These are phyloP conservation scores for Terana coerulea DNA, from an alignment of 768 basidiomycete species.

Conservation along the genomic window DNA sequence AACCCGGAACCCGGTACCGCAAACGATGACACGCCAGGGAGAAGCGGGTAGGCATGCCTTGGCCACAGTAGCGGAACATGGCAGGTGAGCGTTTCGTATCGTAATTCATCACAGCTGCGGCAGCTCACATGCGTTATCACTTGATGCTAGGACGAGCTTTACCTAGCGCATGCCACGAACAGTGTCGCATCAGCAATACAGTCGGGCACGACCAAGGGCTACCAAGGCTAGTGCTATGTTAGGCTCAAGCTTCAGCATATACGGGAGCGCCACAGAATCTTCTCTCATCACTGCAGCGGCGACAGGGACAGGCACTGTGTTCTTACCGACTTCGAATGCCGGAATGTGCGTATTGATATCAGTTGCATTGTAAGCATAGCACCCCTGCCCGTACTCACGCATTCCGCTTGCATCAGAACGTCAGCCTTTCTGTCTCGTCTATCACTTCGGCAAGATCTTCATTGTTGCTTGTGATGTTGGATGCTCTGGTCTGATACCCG, in stretches of 20 bases:
- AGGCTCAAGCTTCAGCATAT: conserved; percentile 30
- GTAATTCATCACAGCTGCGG: neutral
- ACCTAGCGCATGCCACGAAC: conserved; percentile 68
- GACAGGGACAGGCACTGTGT: neutral
- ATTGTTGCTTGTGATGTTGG: no score
- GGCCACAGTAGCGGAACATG: conserved; percentile 80
- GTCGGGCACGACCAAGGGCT: conserved; percentile 66
- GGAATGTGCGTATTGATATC: neutral
- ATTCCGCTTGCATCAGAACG: no score
- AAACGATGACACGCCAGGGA: conserved; percentile 48
- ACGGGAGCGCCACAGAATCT: conserved; percentile 3
- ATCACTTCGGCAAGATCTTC: no score
- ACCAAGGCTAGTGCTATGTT: conserved; percentile 59
- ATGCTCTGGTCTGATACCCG: no score
- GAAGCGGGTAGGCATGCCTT: conserved; percentile 82
- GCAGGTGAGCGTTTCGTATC: conserved; percentile 53
- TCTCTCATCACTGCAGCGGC: neutral
- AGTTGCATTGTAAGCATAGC: neutral
- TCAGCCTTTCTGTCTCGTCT: no score
- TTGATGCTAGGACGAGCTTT: conserved; percentile 53
- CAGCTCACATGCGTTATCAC: neutral
- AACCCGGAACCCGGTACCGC: conserved; percentile 63
- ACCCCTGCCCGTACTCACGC: neutral
- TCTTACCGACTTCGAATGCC: neutral
- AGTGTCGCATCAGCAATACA: conserved; percentile 73